These are phyloP conservation scores for Turnera subulata DNA, from an alignment of 345 rosid species.

Conservation along the genomic window DNA sequence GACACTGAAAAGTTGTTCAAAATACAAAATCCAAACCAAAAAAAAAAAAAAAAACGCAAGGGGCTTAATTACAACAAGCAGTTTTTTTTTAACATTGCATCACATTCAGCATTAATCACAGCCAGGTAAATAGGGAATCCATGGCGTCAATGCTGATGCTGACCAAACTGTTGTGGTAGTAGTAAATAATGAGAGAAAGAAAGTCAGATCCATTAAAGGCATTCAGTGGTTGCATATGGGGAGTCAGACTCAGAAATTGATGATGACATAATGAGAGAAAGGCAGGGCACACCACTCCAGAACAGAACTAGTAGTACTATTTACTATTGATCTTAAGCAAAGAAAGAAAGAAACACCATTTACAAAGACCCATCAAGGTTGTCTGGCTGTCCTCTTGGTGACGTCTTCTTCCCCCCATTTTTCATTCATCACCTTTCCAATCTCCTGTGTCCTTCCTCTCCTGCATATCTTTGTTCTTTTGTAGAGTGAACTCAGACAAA, in stretches of 20 bases:
- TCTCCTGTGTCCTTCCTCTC: constrained; percentile 7
- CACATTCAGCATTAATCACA: constrained; percentile 19
- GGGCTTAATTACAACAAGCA: neutral
- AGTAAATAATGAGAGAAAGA: constrained; percentile 19
- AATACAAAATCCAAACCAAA: constrained; percentile 1
- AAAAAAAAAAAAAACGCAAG: too few species aligned
- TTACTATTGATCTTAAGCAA: too few species aligned
- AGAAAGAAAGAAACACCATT: neutral
- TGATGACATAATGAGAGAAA: constrained; percentile 38
- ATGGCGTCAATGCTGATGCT: constrained; percentile 41
- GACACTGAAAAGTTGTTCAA: constrained; percentile 1
- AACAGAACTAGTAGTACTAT: constrained; percentile 6
- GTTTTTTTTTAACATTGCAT: constrained; percentile 5
- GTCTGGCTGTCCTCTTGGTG: constrained; percentile 20
- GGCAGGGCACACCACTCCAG: constrained; percentile 4
- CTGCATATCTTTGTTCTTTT: too few species aligned
- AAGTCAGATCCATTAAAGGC: constrained; percentile 34
- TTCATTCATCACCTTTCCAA: constrained; percentile 26
- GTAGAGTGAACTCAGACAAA: too few species aligned
- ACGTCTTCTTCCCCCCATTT: constrained; percentile 18
- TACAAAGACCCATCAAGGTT: constrained; percentile 10
- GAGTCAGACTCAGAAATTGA: constrained; percentile 36
- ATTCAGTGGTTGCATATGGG: constrained; percentile 36
- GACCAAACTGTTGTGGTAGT: constrained; percentile 37
- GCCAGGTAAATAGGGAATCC: constrained; percentile 28